These are phyloP conservation scores for Penicillium fuscoglaucum DNA, from an alignment of 2,329 filamentous ascomycete genomes.

Conservation along the genomic window DNA sequence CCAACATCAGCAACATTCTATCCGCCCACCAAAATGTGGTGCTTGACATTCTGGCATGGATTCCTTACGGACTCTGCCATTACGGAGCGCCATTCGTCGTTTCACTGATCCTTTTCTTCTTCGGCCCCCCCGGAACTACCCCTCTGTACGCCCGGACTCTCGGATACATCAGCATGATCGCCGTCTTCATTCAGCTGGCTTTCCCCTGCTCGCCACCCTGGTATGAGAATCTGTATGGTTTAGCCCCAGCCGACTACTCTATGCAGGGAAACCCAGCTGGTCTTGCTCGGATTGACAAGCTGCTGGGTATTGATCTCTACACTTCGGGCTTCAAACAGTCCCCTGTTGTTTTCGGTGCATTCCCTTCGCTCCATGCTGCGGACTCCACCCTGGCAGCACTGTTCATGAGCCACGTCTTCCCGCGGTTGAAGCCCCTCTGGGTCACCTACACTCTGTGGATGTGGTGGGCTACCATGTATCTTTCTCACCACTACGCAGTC, in stretches of 20 bases:
- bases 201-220: conserved; percentile 95
- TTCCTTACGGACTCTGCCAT: conserved; percentile 89
- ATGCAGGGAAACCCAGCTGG: conserved; percentile 89
- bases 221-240: conserved; percentile 92
- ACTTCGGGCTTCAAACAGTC: conserved; percentile 88
- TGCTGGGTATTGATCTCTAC: conserved; percentile 91
- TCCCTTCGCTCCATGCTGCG: conserved; percentile 88
- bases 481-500: conserved; percentile 95
- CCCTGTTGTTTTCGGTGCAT: conserved; percentile 89
- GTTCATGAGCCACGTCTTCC: conserved; percentile 92
- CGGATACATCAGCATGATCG: conserved; percentile 87
- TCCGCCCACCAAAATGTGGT: conserved; percentile 82
- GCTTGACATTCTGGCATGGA: conserved; percentile 85
- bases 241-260: conserved; percentile 88
- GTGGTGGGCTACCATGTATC: conserved; percentile 98
- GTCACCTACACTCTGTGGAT: conserved; percentile 86
- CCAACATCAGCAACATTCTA: conserved; percentile 92
- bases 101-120: conserved; percentile 79
- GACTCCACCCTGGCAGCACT: conserved; percentile 86
- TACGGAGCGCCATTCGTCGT: conserved; percentile 82
- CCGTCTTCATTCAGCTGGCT: conserved; percentile 81
- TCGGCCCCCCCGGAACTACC: conserved; percentile 79
- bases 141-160: conserved; percentile 84
- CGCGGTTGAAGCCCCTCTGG: conserved; percentile 75
- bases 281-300: conserved; percentile 79